These are phyloP conservation scores for Coemansia sp. DNA, from an alignment of 192 early-diverging fungal species.

Conservation along the genomic window DNA sequence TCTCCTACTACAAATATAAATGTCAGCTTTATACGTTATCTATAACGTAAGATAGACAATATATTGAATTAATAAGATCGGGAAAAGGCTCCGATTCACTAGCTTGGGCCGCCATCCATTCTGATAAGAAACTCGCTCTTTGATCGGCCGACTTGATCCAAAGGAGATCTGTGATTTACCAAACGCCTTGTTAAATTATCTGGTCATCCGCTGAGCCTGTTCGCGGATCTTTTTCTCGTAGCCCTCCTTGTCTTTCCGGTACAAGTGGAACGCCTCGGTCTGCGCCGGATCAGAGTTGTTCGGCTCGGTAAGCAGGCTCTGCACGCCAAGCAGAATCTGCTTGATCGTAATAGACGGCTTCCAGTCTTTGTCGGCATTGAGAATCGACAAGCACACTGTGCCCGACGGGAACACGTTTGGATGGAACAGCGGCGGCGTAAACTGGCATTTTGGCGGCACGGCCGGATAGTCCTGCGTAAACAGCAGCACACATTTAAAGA, in stretches of 20 bases:
- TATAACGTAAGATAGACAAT: too few species aligned
- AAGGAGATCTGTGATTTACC: too few species aligned
- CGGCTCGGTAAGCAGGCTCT: constrained; percentile 85
- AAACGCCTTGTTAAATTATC: too few species aligned
- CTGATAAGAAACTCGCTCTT: too few species aligned
- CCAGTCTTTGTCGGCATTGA: constrained; percentile 95
- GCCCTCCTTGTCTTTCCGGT: constrained; percentile 53
- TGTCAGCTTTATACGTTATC: neutral
- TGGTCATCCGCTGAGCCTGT: constrained; percentile 55
- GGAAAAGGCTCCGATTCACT: too few species aligned
- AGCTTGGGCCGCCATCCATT: too few species aligned
- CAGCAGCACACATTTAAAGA: constrained; percentile 77
- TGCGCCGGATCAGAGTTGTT: constrained; percentile 87
- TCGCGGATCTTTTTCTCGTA: constrained; percentile 61
- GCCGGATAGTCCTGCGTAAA: constrained; percentile 91
- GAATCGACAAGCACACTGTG: constrained; percentile 94
- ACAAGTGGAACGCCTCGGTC: constrained; percentile 41
- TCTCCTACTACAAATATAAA: neutral
- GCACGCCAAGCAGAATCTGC: constrained; percentile 92
- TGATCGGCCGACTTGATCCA: too few species aligned
- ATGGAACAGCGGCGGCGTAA: constrained; percentile 78
- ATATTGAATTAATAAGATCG: too few species aligned
- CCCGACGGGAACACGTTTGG: constrained; percentile 98
- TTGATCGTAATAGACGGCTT: constrained; percentile 95
- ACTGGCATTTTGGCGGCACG: constrained; percentile 86